Conservation (phyloP, 768 basidiomycete genomes). For the Amanita muscaria region DNA sequence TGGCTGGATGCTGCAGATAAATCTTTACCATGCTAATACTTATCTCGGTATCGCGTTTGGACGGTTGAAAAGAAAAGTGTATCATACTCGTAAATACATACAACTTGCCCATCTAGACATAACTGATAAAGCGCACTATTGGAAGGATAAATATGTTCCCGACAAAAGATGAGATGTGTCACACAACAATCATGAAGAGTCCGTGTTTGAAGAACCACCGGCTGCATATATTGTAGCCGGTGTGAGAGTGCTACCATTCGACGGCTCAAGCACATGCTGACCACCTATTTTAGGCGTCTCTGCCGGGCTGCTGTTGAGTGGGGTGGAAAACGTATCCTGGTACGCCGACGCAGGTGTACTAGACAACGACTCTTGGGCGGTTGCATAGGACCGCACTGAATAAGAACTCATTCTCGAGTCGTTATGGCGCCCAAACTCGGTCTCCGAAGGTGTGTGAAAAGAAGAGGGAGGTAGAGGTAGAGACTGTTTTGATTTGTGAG, state of each 20-base stretch:
- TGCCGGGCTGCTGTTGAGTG: too few relatives aligned
- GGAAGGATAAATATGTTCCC: too few relatives aligned
- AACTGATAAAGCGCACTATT: too few relatives aligned
- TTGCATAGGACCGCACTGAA: constrained; percentile 25
- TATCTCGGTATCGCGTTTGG: constrained; percentile 4
- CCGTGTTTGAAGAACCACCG: neutral
- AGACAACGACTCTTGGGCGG: constrained; percentile 23
- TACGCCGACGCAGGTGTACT: neutral
- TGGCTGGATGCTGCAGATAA: neutral
- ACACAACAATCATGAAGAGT: neutral
- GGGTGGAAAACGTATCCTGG: neutral
- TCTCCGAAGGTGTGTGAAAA: constrained; percentile 10
- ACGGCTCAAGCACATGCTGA: neutral
- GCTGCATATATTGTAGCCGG: neutral
- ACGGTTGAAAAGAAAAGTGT: constrained; percentile 7
- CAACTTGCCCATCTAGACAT: neutral
- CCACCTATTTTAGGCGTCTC: neutral
- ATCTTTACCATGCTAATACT: constrained; percentile 2
- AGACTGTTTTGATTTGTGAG: constrained; percentile 12
- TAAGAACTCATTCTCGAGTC: constrained; percentile 19
- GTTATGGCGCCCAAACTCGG: constrained; percentile 12
- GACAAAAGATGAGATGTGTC: neutral
- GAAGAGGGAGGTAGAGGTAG: constrained; percentile 13
- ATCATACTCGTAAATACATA: constrained; percentile 2
- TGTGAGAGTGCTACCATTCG: neutral